Evolutionary conservation across 179 eudicot species (phyloP).

Genomic region (Heliamphora pulchella): DNA sequence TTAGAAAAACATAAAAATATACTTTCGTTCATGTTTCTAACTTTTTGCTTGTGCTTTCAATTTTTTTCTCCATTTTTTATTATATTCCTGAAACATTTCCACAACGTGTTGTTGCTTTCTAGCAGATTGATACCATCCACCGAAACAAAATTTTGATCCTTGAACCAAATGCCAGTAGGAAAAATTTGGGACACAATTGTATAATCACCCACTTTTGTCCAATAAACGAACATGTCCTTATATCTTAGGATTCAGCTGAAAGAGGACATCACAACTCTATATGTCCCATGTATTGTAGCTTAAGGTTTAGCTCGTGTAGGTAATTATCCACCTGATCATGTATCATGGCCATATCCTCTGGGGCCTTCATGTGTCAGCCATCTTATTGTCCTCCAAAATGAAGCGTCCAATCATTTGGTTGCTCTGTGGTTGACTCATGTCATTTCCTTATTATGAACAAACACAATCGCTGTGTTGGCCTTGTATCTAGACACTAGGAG

Average conservation of each 20-base stretch:
- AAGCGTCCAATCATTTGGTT: not conserved
- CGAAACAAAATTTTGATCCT: no score
- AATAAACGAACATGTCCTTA: no score
- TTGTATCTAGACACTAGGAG: not conserved
- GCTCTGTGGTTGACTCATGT: not conserved
- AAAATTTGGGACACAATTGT: no score
- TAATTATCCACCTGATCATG: not conserved
- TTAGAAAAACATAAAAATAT: no score
- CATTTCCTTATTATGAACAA: not conserved
- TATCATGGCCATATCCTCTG: not conserved
- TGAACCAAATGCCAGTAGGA: no score
- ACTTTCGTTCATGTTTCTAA: no score
- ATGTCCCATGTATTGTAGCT: not conserved
- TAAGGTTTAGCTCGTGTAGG: slow-evolving; percentile 2
- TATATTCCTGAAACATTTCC: no score
- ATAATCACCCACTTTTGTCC: no score
- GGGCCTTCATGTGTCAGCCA: not conserved
- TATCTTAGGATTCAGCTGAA: not conserved
- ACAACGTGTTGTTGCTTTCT: no score
- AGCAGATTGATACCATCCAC: no score
- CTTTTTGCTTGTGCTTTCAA: no score
- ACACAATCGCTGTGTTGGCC: not conserved
- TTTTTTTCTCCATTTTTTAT: no score
- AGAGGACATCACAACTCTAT: not conserved
- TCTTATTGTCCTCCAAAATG: not conserved